Conservation (phyloP, 1,284 basidiomycete genomes). For the Rhodotorula sp. region DNA sequence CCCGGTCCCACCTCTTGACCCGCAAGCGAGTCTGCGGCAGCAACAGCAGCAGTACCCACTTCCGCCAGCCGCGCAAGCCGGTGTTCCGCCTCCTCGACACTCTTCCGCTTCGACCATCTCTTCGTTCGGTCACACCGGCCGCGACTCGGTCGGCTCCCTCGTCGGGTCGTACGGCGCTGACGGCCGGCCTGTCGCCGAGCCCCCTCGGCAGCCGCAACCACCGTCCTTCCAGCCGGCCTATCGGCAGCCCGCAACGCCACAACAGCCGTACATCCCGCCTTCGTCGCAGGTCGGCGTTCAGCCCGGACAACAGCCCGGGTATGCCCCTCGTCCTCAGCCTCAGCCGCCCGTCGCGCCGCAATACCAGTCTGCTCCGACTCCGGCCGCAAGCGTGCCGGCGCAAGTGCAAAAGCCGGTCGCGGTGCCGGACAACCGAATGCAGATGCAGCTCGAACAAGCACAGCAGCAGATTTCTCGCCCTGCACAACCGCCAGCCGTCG, state of each 20-base stretch:
- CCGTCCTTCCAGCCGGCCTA: conserved; percentile 30
- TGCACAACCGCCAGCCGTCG: conserved; percentile 29
- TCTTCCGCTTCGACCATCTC: conserved; percentile 31
- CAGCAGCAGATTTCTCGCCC: conserved; percentile 32
- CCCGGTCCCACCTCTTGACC: conserved; percentile 20
- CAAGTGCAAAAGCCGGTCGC: no score
- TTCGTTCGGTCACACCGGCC: conserved; percentile 27
- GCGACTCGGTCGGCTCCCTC: conserved; percentile 32
- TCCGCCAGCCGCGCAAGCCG: conserved; percentile 1
- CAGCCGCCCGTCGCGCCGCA: conserved; percentile 33
- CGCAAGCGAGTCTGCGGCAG: conserved; percentile 8
- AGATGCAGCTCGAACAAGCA: conserved; percentile 10
- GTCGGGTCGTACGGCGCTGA: conserved; percentile 20
- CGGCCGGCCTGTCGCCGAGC: conserved; percentile 3
- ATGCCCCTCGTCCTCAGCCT: conserved; percentile 22
- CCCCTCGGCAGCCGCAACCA: conserved; percentile 3
- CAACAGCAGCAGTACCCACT: conserved; percentile 9
- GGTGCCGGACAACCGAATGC: no score
- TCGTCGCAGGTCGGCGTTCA: conserved; percentile 11
- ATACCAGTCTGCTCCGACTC: no score
- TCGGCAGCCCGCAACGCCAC: conserved; percentile 10
- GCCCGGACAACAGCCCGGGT: not conserved
- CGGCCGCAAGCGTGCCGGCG: no score
- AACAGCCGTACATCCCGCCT: conserved; percentile 21
- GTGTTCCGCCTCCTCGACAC: conserved; percentile 20